phyloP scores from a whole-genome alignment of 805 yeast species.

The Hanseniaspora hatyaiensis region DNA sequence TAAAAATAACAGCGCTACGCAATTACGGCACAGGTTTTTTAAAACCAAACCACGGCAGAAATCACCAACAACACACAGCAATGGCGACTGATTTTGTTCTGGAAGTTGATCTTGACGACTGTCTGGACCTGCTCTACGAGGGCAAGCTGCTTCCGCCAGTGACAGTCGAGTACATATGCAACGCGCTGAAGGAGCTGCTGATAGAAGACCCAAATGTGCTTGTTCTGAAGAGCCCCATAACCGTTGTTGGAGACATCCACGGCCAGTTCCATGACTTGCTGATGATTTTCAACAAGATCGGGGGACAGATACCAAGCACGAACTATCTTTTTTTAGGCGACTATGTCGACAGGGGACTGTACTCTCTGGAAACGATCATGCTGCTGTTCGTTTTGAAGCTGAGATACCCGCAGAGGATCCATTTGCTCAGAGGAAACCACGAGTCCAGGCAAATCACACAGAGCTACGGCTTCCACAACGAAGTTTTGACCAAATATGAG shows the following conservation, averaged over 20 bases:
- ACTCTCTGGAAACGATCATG: constrained; percentile 84
- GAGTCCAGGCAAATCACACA: constrained; percentile 95
- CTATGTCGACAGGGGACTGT: constrained; percentile 91
- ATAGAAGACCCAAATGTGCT: constrained; percentile 78
- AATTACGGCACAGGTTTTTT: too few relatives aligned
- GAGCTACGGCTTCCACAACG: constrained; percentile 92
- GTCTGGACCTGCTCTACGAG: constrained; percentile 52
- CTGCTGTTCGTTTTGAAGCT: constrained; percentile 70
- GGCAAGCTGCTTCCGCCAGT: constrained; percentile 61
- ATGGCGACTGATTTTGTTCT: constrained; percentile 3
- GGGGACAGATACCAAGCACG: constrained; percentile 87
- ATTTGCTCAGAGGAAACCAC: constrained; percentile 84
- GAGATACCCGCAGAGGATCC: constrained; percentile 75
- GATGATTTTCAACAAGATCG: constrained; percentile 76
- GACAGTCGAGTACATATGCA: constrained; percentile 61
- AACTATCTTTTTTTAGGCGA: constrained; percentile 90
- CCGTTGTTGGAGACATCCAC: constrained; percentile 95
- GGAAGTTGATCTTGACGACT: constrained; percentile 48
- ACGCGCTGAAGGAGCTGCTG: constrained; percentile 69
- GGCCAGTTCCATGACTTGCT: constrained; percentile 91
- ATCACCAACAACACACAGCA: neutral
- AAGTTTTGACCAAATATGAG: constrained; percentile 71
- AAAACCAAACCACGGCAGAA: too few relatives aligned
- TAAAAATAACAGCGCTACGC: too few relatives aligned
- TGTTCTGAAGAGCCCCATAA: constrained; percentile 71